Percentiles rank a stretch among this genome's conserved stretches.
These are phyloP conservation scores for Populus euphratica DNA, from an alignment of 345 rosid species.

Conservation along the genomic window DNA sequence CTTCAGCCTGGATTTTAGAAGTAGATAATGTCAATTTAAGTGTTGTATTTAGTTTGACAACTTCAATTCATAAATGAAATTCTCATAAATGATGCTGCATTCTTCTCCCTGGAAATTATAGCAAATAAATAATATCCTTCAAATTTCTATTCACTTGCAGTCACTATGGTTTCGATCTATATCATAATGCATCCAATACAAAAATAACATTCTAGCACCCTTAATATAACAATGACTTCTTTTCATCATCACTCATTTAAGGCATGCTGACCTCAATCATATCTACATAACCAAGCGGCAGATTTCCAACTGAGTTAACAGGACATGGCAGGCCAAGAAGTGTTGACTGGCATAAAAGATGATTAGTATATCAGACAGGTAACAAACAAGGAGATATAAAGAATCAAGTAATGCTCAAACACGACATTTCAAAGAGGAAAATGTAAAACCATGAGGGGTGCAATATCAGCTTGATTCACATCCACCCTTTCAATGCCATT, in stretches of 20 bases:
- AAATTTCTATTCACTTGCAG: neutral
- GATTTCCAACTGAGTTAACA: slow-evolving; percentile 85
- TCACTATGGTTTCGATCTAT: no score
- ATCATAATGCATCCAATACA: no score
- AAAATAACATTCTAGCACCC: no score
- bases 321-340: slow-evolving; percentile 91
- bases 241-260: slow-evolving; percentile 5
- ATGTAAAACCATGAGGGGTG: slow-evolving; percentile 76
- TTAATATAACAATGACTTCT: neutral
- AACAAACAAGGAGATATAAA: slow-evolving; percentile 7
- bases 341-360: slow-evolving; percentile 58
- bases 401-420: neutral
- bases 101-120: neutral
- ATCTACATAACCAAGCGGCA: slow-evolving; percentile 77
- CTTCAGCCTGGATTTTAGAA: slow-evolving; percentile 58
- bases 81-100: slow-evolving; percentile 3
- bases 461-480: slow-evolving; percentile 97
- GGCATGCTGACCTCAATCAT: slow-evolving; percentile 58
- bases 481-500: slow-evolving; percentile 79
- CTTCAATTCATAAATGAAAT: slow-evolving; percentile 1
- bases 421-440: slow-evolving; percentile 1
- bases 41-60: neutral
- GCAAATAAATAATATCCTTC: neutral
- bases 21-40: slow-evolving; percentile 10
- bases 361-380: slow-evolving; percentile 20